Conservation (phyloP, 1,284 basidiomycete genomes). For the Ceratobasidium sp. region DNA sequence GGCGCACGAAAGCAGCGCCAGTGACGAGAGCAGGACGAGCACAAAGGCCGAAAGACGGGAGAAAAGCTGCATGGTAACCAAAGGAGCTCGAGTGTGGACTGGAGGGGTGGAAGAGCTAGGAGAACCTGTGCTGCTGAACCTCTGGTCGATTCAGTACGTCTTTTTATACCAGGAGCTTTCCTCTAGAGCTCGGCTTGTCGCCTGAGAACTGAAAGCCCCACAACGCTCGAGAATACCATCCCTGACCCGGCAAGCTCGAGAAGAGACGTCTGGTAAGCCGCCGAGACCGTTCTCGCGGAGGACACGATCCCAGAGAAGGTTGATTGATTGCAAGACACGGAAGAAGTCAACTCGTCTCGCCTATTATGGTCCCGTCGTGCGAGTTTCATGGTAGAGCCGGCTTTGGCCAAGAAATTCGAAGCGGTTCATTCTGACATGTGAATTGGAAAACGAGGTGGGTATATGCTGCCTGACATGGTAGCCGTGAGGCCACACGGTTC, state of each 20-base stretch:
- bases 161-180: constrained; percentile 3
- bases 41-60: constrained; percentile 33
- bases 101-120: constrained; percentile 26
- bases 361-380: neutral
- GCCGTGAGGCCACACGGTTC: neutral
- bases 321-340: neutral
- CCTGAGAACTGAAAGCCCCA: neutral
- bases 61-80: constrained; percentile 30
- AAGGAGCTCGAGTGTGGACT: neutral
- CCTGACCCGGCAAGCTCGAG: neutral
- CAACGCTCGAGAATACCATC: neutral
- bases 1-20: constrained; percentile 31
- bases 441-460: neutral
- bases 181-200: neutral
- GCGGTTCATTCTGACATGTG: neutral
- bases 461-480: neutral
- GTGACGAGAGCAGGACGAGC: constrained; percentile 29
- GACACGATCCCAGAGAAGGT: neutral
- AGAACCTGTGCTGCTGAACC: constrained; percentile 32
- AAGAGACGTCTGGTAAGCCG: neutral
- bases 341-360: neutral
- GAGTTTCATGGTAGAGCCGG: neutral
- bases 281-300: neutral
- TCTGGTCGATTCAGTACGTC: neutral
- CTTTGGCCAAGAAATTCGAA: neutral